These are phyloP conservation scores for Xylaria cubensis DNA, from an alignment of 495 filamentous ascomycete genomes.

Conservation along the genomic window DNA sequence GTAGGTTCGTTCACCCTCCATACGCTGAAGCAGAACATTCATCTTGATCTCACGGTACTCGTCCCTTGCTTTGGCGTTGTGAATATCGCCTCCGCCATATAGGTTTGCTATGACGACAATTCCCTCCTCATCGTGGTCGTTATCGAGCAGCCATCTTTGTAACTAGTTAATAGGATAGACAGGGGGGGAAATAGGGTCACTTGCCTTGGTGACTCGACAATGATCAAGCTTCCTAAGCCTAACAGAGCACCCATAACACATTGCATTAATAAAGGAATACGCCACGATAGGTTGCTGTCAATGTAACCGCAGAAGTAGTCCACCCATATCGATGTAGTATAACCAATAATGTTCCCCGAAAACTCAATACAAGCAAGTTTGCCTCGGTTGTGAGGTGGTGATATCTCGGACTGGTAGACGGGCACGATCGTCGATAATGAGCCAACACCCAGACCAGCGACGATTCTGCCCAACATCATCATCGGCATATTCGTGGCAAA, in stretches of 20 bases:
- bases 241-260: conserved; percentile 91
- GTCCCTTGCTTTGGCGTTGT: conserved; percentile 86
- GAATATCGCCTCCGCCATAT: conserved; percentile 93
- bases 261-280: conserved; percentile 88
- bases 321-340: conserved; percentile 96
- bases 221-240: conserved; percentile 83
- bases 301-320: conserved; percentile 98
- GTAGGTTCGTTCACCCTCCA: conserved; percentile 93
- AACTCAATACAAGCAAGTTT: conserved; percentile 98
- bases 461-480: conserved; percentile 91
- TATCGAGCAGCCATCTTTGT: conserved; percentile 89
- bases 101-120: conserved; percentile 98
- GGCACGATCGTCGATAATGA: conserved; percentile 96
- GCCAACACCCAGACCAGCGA: conserved; percentile 93
- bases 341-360: conserved; percentile 93
- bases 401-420: conserved; percentile 98
- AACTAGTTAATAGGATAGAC: conserved; percentile 29
- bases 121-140: conserved; percentile 97
- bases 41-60: conserved; percentile 99
- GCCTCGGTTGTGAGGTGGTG: conserved; percentile 93
- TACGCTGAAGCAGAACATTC: conserved; percentile 88
- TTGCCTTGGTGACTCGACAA: conserved; percentile 95
- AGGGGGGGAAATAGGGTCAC: conserved; percentile 28
- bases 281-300: conserved; percentile 84
- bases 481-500: conserved; percentile 82